Evolutionary conservation across 371 early-diverging fungal genomes (phyloP).

Genomic region (Parasitella parasitica): DNA sequence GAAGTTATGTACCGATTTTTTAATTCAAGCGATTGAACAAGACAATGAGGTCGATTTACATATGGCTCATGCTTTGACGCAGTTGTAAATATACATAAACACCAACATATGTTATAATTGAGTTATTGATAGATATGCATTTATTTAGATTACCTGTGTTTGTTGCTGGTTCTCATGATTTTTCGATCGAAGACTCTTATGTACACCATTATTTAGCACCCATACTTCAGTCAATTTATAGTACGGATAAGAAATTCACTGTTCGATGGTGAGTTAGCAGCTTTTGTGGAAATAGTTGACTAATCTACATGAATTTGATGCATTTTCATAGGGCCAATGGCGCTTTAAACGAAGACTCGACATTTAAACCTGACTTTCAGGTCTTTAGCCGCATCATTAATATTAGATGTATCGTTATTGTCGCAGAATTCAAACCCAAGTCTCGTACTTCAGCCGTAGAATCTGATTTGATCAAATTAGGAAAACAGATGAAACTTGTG

Average conservation of each 20-base stretch:
- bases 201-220: conserved; percentile 10
- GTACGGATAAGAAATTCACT: background rate
- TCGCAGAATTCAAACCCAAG: background rate
- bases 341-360: conserved; percentile 1
- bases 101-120: conserved; percentile 19
- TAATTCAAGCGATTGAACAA: conserved; percentile 14
- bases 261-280: conserved; percentile 14
- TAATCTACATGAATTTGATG: conserved; percentile 12
- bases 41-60: conserved; percentile 14
- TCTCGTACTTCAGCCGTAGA: too few species aligned
- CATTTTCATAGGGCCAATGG: conserved; percentile 17
- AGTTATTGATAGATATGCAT: conserved; percentile 17
- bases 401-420: conserved; percentile 7
- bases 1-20: conserved; percentile 17
- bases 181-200: conserved; percentile 12
- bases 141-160: conserved; percentile 17
- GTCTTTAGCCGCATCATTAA: conserved; percentile 12
- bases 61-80: conserved; percentile 17
- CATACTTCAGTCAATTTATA: background rate
- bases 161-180: conserved; percentile 18
- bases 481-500: conserved; percentile 18
- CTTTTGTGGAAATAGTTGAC: conserved; percentile 7
- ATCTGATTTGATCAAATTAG: conserved; percentile 16
- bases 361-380: conserved; percentile 8
- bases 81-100: conserved; percentile 19